phyloP scores from a whole-genome alignment of 805 yeast species.

The Blastobotrys chiropterorum region DNA sequence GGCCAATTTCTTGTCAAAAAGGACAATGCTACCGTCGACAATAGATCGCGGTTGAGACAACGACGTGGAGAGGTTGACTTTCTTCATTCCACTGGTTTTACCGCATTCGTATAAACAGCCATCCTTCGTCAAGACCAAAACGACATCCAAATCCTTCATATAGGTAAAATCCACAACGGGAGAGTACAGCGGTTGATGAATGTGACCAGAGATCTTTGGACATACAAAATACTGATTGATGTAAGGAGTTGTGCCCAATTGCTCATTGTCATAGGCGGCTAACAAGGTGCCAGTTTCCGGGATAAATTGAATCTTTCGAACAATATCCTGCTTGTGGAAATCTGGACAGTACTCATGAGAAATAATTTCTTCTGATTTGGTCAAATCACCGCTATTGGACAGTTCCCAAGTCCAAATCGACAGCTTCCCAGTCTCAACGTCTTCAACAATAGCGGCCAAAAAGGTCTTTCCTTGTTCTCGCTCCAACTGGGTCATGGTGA shows the following conservation, averaged over 20 bases:
- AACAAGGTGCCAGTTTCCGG: background rate
- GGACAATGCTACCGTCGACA: background rate
- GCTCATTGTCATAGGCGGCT: background rate
- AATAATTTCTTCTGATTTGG: background rate
- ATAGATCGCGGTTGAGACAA: background rate
- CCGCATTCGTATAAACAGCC: background rate
- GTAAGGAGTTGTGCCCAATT: background rate
- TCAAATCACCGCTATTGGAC: background rate
- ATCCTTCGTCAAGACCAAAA: background rate
- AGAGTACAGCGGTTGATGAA: background rate
- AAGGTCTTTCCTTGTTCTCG: background rate
- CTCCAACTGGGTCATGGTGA: conserved; percentile 3
- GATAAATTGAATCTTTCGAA: background rate
- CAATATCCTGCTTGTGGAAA: background rate
- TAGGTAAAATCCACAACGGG: background rate
- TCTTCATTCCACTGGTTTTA: background rate
- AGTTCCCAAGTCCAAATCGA: conserved; percentile 1
- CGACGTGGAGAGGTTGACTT: background rate
- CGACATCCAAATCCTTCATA: background rate
- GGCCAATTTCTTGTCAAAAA: conserved; percentile 1
- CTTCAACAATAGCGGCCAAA: conserved; percentile 6
- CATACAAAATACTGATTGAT: background rate
- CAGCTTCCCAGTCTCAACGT: background rate
- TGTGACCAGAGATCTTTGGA: background rate
- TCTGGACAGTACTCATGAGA: background rate